Base-by-base conservation (phyloP, 805 yeast species). In the Jamesozyma jinghongensis region DNA sequence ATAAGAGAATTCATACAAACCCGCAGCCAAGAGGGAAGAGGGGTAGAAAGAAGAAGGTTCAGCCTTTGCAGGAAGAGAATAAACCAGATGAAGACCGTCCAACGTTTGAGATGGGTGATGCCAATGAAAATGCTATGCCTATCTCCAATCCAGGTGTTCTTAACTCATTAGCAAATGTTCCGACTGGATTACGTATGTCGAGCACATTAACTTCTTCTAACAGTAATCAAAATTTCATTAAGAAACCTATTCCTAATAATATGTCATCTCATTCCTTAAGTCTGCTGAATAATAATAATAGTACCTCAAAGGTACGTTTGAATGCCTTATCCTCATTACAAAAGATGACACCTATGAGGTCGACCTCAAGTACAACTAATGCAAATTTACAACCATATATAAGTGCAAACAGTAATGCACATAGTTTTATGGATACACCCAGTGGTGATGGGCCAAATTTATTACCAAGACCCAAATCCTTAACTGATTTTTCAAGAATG, bases 1-100 rank as follows among this genome's bases (percentile, higher is more conserved):
- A 81, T 57, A 66, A 74, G 37, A 67, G 87, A 44, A 81, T 81
- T 43, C 88, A 82, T 57, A 75, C 79, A 19, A 81, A 81, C 50
- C 84, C 86, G 14, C 75, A 77, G 40, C 75, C 82, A 25, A 71
- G 81, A 57, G 77, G 81, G 52, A 74, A 77, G 57, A 71, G 70
- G 27, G 69, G 69, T 38, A 59, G 68, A 38, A 59, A 63, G 51
- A 67, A 66, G 59, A 65, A 64, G 37, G 42, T 51, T 17, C 48
- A 42, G 10, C 22, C 37, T 7, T 5, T 17, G 7, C 20, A 25
- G 13, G 37, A 27, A 13, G 18, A n/a, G 5, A 35, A 10, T 26
- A 27, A 25, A 25, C 17, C 17, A 13, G 13, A 31, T 27, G 33
- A 32, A 25, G 12, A 11, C 25, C 25, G 32, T 19, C 40, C 32